Base-by-base conservation (phyloP, 2,329 filamentous ascomycete genomes). In the Xylariaceae sp. region DNA sequence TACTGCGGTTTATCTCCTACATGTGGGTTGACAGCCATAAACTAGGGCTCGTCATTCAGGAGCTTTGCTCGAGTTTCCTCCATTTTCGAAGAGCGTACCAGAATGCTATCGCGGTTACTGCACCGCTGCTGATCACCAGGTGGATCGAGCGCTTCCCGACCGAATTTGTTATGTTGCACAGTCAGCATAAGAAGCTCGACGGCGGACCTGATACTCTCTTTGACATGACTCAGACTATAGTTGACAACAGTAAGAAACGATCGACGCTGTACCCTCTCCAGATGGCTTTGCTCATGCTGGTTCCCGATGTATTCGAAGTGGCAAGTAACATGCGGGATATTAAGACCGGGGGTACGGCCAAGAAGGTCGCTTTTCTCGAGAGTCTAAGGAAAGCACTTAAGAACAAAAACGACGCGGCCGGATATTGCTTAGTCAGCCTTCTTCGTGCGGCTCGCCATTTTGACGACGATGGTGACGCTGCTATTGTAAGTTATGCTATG, bases 261-360 rank as follows among this genome's bases (percentile, higher is more conserved):
- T 77, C 77, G 2, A 73, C 83, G 29, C 74, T 88, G 19, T 86
- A 81, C 63, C 85, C 86, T 16, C 76, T 89, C 49, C 87, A 89
- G 67, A 85, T 80, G 2, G 79, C 81, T 12, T 73, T 89, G 3
- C 72, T 89, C 9, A 81, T 89, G 56, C 76, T 89, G 7, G 74
- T 88, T 7, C 87, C 87, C 3, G 87, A 89, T 62, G 83, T 89
- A 5, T 89, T 89, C 61, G 85, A 88, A 70, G 84, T 89, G 32
- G 86, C 86, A 21, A 87, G 85, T 70, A 87, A 87, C 69, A 76
- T 89, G 68, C 79, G 85, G 55, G 85, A 88, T 60, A 80, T 80
- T 26, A 88, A 87, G 68, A 83, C 81, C 62, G 78, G 79, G 52
- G 80, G 82, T 63, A 82, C 89, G 70, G 77, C 81, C 16, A 89